Conservation (phyloP, 2,329 filamentous ascomycete genomes). For the Aureobasidium sp. region DNA sequence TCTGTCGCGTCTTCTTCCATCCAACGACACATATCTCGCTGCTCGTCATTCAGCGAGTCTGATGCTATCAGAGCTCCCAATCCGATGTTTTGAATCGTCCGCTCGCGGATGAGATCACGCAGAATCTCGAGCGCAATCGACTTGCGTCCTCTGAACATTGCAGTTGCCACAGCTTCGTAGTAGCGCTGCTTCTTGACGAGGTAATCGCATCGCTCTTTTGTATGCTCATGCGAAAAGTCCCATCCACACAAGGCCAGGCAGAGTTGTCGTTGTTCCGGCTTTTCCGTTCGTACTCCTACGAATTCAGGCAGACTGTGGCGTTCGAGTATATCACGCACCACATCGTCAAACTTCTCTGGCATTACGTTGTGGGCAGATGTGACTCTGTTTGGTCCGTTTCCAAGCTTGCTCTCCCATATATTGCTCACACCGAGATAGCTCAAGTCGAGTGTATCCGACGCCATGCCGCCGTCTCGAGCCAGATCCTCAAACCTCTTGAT, state of each 20-base stretch:
- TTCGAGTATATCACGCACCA: conserved; percentile 57
- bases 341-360: conserved; percentile 28
- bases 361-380: conserved; percentile 18
- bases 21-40: conserved; percentile 55
- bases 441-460: conserved; percentile 60
- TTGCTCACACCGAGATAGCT: conserved; percentile 68
- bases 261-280: conserved; percentile 64
- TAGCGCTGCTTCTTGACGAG: conserved; percentile 51
- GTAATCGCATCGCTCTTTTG: conserved; percentile 42
- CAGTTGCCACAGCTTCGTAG: conserved; percentile 70
- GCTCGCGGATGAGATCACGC: conserved; percentile 59
- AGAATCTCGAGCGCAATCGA: conserved; percentile 63
- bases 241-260: conserved; percentile 70
- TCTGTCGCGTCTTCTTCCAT: conserved; percentile 62
- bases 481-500: conserved; percentile 59
- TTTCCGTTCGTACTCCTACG: conserved; percentile 56
- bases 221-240: conserved; percentile 52
- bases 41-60: conserved; percentile 48
- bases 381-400: conserved; percentile 29
- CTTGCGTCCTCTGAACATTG: conserved; percentile 65
- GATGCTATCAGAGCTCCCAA: conserved; percentile 43
- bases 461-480: conserved; percentile 62
- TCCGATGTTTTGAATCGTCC: conserved; percentile 53
- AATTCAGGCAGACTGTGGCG: conserved; percentile 56
- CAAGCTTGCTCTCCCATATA: conserved; percentile 64